Evolutionary conservation across 208 protist species (phyloP).

Genomic region (Trypanosoma rangeli): DNA sequence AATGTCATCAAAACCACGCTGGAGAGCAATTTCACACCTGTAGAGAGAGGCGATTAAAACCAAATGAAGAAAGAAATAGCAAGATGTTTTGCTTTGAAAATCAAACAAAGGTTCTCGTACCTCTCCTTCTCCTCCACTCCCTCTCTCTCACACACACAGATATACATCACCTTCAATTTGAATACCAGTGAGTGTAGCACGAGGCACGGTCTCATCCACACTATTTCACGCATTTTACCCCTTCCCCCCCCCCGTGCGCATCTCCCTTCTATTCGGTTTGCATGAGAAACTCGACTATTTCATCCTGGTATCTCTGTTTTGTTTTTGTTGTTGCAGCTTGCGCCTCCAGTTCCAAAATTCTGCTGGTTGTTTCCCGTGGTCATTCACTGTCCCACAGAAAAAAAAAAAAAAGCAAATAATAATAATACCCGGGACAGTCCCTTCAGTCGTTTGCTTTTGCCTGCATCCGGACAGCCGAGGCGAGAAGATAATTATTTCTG

Average conservation of each 20-base stretch:
- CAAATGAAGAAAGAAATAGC: neutral
- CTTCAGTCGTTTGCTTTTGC: constrained; percentile 21
- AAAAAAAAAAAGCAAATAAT: neutral
- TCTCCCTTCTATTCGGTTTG: neutral
- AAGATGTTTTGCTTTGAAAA: neutral
- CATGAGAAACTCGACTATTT: neutral
- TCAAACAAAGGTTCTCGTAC: neutral
- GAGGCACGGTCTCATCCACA: neutral
- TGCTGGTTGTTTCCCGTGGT: neutral
- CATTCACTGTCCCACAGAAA: neutral
- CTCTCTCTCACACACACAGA: neutral
- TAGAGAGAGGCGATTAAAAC: no score
- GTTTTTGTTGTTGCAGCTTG: neutral
- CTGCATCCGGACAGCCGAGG: constrained; percentile 57
- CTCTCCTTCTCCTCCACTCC: neutral
- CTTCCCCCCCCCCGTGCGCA: no score
- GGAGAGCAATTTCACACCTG: neutral
- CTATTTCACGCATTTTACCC: neutral
- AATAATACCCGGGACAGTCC: neutral
- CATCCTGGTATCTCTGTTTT: neutral
- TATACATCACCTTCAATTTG: neutral
- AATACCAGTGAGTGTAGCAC: neutral
- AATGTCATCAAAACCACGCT: neutral
- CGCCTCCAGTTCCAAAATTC: neutral
- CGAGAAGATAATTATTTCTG: constrained; percentile 84